phyloP scores from a whole-genome alignment of 192 early-diverging fungal genomes.

The Fimicolochytrium jonesii region DNA sequence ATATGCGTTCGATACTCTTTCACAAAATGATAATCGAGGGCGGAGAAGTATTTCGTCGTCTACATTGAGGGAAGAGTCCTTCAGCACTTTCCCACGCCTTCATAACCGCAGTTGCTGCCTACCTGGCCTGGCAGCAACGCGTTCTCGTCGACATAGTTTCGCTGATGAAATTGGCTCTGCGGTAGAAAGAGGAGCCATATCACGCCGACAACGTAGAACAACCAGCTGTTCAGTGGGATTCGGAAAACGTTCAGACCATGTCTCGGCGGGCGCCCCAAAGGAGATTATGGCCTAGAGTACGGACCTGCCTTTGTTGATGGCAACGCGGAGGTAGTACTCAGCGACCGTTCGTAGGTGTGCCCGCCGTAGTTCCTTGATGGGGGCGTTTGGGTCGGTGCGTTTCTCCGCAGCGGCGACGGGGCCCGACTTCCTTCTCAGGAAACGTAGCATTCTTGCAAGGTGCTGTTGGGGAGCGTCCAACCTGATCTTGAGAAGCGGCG shows the following conservation, averaged over 20 bases:
- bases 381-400: no score
- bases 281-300: no score
- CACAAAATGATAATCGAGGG: conserved; percentile 8
- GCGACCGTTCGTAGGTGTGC: background rate
- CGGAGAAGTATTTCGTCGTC: conserved; percentile 12
- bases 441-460: no score
- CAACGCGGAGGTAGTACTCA: background rate
- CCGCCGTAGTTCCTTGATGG: conserved; percentile 8
- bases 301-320: background rate
- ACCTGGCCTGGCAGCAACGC: conserved; percentile 47
- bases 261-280: no score
- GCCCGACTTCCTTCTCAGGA: no score
- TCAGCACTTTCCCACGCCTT: no score
- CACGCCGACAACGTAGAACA: conserved; percentile 32
- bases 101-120: no score
- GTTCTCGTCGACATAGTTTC: conserved; percentile 37
- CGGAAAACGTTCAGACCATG: no score
- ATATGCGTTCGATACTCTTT: background rate
- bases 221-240: conserved; percentile 16
- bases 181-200: conserved; percentile 28
- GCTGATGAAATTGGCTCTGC: conserved; percentile 23
- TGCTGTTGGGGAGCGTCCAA: no score
- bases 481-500: no score
- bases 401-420: no score
- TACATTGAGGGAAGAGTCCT: no score